Evolutionary conservation across 192 early-diverging fungal species (phyloP).

Genomic region (Kappamyces sp.): DNA sequence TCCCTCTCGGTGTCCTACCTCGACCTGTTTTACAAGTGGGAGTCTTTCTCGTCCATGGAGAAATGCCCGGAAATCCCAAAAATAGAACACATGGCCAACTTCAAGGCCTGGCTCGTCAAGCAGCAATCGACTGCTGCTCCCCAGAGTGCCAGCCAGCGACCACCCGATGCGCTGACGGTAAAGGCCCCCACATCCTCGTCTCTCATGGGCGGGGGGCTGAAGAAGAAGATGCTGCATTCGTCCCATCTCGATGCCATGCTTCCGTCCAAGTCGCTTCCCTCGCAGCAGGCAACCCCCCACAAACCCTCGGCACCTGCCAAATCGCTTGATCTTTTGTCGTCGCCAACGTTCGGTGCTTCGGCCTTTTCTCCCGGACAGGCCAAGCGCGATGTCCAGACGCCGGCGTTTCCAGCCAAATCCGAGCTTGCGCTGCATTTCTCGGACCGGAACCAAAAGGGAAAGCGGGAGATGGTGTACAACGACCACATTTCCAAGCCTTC

Average conservation of each 20-base stretch:
- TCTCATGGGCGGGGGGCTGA: slow-evolving; percentile 15
- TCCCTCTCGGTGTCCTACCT: too few species aligned
- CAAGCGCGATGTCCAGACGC: background rate
- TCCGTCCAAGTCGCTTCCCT: slow-evolving; percentile 4
- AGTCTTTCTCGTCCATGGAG: slow-evolving; percentile 28
- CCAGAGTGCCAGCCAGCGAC: slow-evolving; percentile 11
- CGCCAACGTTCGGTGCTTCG: slow-evolving; percentile 13
- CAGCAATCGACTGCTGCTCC: slow-evolving; percentile 18
- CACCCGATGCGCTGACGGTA: slow-evolving; percentile 18
- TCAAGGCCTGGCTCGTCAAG: slow-evolving; percentile 16
- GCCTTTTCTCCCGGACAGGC: slow-evolving; percentile 19
- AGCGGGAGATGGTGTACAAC: background rate
- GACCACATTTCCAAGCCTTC: background rate
- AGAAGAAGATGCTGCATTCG: background rate
- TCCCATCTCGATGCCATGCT: background rate
- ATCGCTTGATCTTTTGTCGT: slow-evolving; percentile 11
- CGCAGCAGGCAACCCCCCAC: background rate
- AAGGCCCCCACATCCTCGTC: slow-evolving; percentile 9
- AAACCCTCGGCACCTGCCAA: slow-evolving; percentile 13
- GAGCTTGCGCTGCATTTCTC: background rate
- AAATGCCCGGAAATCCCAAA: slow-evolving; percentile 17
- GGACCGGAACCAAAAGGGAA: background rate
- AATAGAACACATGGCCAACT: slow-evolving; percentile 19
- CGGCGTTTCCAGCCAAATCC: background rate
- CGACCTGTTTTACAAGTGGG: slow-evolving; percentile 42